Percentiles rank a stretch among this genome's conserved stretches.
These are phyloP conservation scores for Pestalotiopsis sp. DNA, from an alignment of 2,329 filamentous ascomycete species.

Conservation along the genomic window DNA sequence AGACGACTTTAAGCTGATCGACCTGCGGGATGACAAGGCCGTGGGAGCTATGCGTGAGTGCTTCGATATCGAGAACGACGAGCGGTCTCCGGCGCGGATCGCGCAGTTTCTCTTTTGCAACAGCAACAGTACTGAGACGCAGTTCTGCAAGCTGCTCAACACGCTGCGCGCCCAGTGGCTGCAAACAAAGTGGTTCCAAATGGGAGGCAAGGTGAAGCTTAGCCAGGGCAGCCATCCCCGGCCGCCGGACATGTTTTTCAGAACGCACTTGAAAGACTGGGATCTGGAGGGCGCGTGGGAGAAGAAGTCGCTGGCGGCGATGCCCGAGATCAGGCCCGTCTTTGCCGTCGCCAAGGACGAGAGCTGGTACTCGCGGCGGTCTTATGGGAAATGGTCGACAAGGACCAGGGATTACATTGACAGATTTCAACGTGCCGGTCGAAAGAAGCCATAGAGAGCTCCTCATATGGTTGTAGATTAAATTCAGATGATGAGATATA, in stretches of 20 bases:
- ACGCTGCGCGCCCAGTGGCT: not conserved
- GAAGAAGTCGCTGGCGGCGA: not conserved
- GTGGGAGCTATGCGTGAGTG: not conserved
- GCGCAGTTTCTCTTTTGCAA: not conserved
- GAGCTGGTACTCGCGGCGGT: not conserved
- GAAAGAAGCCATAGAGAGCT: too few relatives aligned
- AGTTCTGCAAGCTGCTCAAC: not conserved
- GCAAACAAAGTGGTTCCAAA: not conserved
- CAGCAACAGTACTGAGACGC: not conserved
- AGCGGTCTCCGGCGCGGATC: too few relatives aligned
- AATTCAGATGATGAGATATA: too few relatives aligned
- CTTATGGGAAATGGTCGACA: not conserved
- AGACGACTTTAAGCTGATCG: not conserved
- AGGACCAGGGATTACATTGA: not conserved
- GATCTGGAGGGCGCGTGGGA: not conserved
- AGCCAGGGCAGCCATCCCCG: not conserved
- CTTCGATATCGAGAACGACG: not conserved
- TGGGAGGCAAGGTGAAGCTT: not conserved
- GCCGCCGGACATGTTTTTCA: not conserved
- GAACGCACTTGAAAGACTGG: not conserved
- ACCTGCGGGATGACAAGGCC: not conserved
- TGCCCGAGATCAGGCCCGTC: not conserved
- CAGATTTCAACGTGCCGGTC: too few relatives aligned
- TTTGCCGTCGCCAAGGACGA: slow-evolving; percentile 2
- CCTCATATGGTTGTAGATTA: too few relatives aligned